Evolutionary conservation across 805 yeast genomes (phyloP), one percentile per base, ranked within the genome.

Genomic region (Candida dendrica): DNA sequence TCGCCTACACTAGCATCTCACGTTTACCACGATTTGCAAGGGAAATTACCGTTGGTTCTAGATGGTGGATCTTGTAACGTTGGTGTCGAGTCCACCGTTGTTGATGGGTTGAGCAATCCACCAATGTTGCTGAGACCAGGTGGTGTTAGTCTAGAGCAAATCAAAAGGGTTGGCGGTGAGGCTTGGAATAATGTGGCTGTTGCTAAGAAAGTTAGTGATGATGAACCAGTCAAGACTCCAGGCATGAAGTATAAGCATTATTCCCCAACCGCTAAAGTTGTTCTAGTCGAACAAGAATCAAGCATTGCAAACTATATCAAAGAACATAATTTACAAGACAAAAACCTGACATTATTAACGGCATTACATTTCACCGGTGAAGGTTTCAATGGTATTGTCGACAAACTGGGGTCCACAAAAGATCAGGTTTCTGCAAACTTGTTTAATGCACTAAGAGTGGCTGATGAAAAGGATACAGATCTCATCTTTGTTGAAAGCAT

Each of bases 201-300:
- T 5, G 89, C 85, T 8, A 82, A 77, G 49, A 74, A 72, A 48
- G 87, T 87, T 5, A 67, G 58, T 6, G 61, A 63, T 1, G 84
- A 80, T 16, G 97, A 87, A 48, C 72, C 80, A 1, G 95, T 84
- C 0, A 74, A 84, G 51, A 93, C 98, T 0, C 98, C 98, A 0
- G 98, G 98, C 0, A 93, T 93, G 98, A 93, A 93, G 58, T 93
- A 93, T 59, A 80, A 85, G 51, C 98, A 93, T 60, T 93, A 93
- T 60, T 85, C 96, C 0, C 98, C 98, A 3, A 73, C 74, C 2
- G 96, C 97, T 0, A 78, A 74, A 44, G 98, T 93, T 3, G 66
- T 84, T 0, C 61, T 90, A 5, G 77, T 88, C 47, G 68, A 74
- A 42, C 75, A 80, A 0, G 49, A 49, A 20, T 27, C 32, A 1